Percentiles rank a stretch among this genome's conserved stretches.
phyloP scores from a whole-genome alignment of 2,329 filamentous ascomycete genomes.

The Fusarium clavum region DNA sequence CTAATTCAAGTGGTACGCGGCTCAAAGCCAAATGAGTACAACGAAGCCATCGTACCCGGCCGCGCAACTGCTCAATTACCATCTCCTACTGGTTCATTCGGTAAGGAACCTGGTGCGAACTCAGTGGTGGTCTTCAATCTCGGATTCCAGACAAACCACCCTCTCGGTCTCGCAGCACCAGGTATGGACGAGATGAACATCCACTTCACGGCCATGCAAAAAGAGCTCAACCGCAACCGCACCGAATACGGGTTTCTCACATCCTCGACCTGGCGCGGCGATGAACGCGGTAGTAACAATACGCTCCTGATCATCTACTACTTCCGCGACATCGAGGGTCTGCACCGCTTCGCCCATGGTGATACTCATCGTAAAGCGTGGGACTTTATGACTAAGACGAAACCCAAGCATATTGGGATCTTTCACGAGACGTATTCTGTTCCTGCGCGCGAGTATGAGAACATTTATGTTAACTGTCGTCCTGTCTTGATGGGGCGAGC shows the following conservation, averaged over 20 bases:
- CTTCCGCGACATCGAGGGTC: slow-evolving; percentile 61
- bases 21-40: slow-evolving; percentile 38
- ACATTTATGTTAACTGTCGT: slow-evolving; percentile 60
- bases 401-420: slow-evolving; percentile 58
- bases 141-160: slow-evolving; percentile 60
- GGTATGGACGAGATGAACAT: slow-evolving; percentile 54
- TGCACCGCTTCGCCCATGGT: slow-evolving; percentile 65
- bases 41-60: slow-evolving; percentile 47
- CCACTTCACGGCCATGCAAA: slow-evolving; percentile 55
- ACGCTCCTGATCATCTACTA: slow-evolving; percentile 61
- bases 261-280: slow-evolving; percentile 55
- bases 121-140: slow-evolving; percentile 59
- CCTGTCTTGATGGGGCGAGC: slow-evolving; percentile 53
- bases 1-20: slow-evolving; percentile 38
- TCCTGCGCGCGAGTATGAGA: slow-evolving; percentile 61
- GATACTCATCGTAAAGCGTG: slow-evolving; percentile 60
- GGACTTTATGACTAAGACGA: slow-evolving; percentile 60
- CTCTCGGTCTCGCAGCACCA: slow-evolving; percentile 61
- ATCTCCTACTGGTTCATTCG: slow-evolving; percentile 45
- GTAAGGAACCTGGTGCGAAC: slow-evolving; percentile 44
- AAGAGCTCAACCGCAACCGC: slow-evolving; percentile 50
- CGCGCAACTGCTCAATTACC: slow-evolving; percentile 53
- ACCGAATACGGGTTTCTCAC: slow-evolving; percentile 62
- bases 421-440: slow-evolving; percentile 67
- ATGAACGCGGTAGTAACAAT: slow-evolving; percentile 54